Evolutionary conservation across 306 rosid genomes (phyloP), one percentile per base, ranked within the genome.

Genomic region (Styphnolobium japonicum): DNA sequence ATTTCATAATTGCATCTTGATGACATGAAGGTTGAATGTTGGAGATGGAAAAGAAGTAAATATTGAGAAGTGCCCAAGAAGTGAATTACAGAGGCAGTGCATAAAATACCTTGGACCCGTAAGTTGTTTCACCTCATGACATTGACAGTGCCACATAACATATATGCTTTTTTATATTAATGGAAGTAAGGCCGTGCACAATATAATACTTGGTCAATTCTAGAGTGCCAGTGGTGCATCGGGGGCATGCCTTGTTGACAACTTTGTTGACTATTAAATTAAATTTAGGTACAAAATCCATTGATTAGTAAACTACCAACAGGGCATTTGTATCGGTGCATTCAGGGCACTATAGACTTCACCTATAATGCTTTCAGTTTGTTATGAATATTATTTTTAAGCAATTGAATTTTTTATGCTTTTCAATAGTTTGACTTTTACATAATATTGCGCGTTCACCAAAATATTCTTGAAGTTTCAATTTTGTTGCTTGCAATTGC

Each of bases 11-110:
- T 71, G 4, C 14, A 73, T 82, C 4, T 36, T 52, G 34, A 34
- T 84, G 65, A 72, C 21, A 6, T 89, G 70, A 86, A 94, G 98
- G 98, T 86, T 94, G 96, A 97, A 94, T 63, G 84, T 89, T 60
- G 98, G 98, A 67, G 97, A 90, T 72, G 97, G 97, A 10, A 94
- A 90, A 76, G 97, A 92, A 79, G 82, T 87, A 71, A 88, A 85
- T 78, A 73, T 86, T 25, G 87, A 87, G 7, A 56, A 87, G 21
- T 94, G 98, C 69, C 80, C 86, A 61, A 92, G 97, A 82, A 77
- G 60, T 51, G 81, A 51, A 36, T 86, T 94, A 31, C 87, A 88
- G 9, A 82, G 23, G 19, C 97, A 94, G 37, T 94, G 97, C 86
- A 90, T 94, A 73, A 83, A 67, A 66, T 94, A 94, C 82, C 96